Percentiles rank a stretch among this genome's conserved stretches.
Evolutionary conservation across 805 yeast species (phyloP).

Genomic region (Saccharomycopsis guyanensis): DNA sequence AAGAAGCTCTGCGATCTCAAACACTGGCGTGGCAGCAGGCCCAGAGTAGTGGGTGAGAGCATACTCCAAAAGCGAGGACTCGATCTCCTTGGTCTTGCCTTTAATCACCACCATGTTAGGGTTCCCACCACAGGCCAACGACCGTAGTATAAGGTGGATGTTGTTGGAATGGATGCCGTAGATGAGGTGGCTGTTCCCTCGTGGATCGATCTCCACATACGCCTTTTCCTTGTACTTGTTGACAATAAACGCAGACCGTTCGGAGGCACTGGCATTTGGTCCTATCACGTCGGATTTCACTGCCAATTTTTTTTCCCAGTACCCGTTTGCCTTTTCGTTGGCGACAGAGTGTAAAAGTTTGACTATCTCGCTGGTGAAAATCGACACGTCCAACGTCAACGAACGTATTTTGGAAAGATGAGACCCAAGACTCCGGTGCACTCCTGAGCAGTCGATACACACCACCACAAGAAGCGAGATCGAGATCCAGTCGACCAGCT

Average conservation of each 20-base stretch:
- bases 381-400: conserved; percentile 56
- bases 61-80: conserved; percentile 37
- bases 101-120: conserved; percentile 34
- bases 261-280: conserved; percentile 33
- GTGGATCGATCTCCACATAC: conserved; percentile 30
- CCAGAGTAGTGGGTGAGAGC: conserved; percentile 41
- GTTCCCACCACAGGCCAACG: conserved; percentile 43
- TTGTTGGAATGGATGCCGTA: conserved; percentile 46
- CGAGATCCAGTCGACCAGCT: conserved; percentile 81
- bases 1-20: conserved; percentile 48
- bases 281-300: conserved; percentile 25
- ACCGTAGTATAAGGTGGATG: conserved; percentile 35
- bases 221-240: conserved; percentile 55
- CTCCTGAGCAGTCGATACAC: conserved; percentile 81
- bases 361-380: conserved; percentile 50
- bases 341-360: conserved; percentile 46
- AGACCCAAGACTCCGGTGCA: conserved; percentile 82
- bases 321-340: conserved; percentile 48
- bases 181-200: conserved; percentile 35
- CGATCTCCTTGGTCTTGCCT: conserved; percentile 23
- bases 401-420: conserved; percentile 75
- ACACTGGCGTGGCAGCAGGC: conserved; percentile 30
- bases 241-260: conserved; percentile 51
- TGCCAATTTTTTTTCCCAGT: conserved; percentile 44
- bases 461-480: conserved; percentile 62